Evolutionary conservation across 768 basidiomycete genomes (phyloP), one percentile per base, ranked within the genome.

Genomic region (Hypholoma sublateritium): DNA sequence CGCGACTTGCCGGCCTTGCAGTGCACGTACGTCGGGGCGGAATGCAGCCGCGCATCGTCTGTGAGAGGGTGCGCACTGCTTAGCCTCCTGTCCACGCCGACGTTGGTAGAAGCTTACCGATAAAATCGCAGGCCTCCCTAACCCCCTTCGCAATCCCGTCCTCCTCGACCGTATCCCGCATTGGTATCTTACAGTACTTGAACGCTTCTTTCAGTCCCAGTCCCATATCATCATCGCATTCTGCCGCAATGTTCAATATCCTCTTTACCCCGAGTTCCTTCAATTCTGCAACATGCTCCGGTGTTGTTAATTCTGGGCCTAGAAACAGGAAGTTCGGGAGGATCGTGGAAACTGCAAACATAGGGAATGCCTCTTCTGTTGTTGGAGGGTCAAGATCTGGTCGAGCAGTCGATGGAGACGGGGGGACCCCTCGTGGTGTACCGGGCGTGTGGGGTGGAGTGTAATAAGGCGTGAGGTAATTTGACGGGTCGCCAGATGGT

Each of bases 1-100:
- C 96, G 87, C 2, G 93, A 95, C 76, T 95, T 97, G 4, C 95
- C 96, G 5, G 92, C 95, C 73, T 91, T 93, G 74, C 95, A 98
- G 69, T 98, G 96, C 13, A 98, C 95, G 65, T 96, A 98, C 1
- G 91, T 91, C 6, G 94, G 87, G 17, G 92, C 84, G 0, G 88
- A 91, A 61, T 94, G 93, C 51, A 98, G 71, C 46, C 90, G 85
- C 1, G 95, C 95, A 64, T 98, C 95, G 68, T 97, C 95, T 97
- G 9, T 6, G 22, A 28, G 22, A 14, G 22, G 16, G 16, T n/a
- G 11, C 5, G 22, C 19, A 7, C 12, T 25, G 7, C 25, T 25
- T 28, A 35, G 53, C 32, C 17, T 43, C 41, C 28, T 4, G 58
- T 48, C 37, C 17, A 14, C 28, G 16, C 55, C 21, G 55, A 19